Percentiles rank a stretch among this genome's conserved stretches.
phyloP scores from a whole-genome alignment of 1,284 basidiomycete species.

The Sutorius eximius region DNA sequence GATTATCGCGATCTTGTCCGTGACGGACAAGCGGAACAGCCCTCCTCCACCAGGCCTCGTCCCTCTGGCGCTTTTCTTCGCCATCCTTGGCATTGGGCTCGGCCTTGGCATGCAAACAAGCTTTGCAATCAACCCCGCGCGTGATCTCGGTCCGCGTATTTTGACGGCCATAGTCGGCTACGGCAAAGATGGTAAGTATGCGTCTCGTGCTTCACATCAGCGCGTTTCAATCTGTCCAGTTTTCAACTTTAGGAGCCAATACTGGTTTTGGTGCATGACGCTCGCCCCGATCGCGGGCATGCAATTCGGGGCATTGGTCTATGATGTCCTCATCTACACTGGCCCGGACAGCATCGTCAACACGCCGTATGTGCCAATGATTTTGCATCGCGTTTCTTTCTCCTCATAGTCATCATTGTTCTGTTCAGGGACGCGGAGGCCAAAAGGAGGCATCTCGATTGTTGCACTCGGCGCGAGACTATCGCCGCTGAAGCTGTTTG shows the following conservation, averaged over 20 bases:
- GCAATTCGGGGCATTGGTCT: conserved; percentile 50
- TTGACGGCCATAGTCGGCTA: conserved; percentile 63
- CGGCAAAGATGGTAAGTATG: conserved; percentile 42
- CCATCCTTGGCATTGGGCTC: conserved; percentile 54
- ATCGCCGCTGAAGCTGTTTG: conserved; percentile 14
- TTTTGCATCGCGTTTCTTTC: neutral
- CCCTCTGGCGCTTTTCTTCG: conserved; percentile 55
- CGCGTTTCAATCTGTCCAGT: conserved; percentile 30
- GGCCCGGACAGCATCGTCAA: conserved; percentile 57
- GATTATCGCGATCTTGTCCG: conserved; percentile 45
- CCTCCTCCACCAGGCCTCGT: conserved; percentile 50
- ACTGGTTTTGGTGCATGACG: conserved; percentile 76
- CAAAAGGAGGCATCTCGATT: conserved; percentile 18
- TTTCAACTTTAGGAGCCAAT: conserved; percentile 55
- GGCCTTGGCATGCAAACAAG: conserved; percentile 60
- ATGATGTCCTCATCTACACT: conserved; percentile 54
- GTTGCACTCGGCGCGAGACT: conserved; percentile 7
- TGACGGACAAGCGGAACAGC: conserved; percentile 48
- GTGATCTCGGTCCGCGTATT: conserved; percentile 63
- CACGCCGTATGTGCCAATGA: conserved; percentile 41
- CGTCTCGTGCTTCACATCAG: neutral
- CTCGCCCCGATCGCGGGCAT: conserved; percentile 60
- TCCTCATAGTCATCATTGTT: neutral
- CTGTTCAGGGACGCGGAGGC: conserved; percentile 12
- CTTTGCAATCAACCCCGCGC: conserved; percentile 64